A percentile compares a stretch with the other conserved stretches of the same genome.
These are phyloP conservation scores for Saccharomycopsis oosterbeekiorum DNA, from an alignment of 805 yeast species.

Conservation along the genomic window DNA sequence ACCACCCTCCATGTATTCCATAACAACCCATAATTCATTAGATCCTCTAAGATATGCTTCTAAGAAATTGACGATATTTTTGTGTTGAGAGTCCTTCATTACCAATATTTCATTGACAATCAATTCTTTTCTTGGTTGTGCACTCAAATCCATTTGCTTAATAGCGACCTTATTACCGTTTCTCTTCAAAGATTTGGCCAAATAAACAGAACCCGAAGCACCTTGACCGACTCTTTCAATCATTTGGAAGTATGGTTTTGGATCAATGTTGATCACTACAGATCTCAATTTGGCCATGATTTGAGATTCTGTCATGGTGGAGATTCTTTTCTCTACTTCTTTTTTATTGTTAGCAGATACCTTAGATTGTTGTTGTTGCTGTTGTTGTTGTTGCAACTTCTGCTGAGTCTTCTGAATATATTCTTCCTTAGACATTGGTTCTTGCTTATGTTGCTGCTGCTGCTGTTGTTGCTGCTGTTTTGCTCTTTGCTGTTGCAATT, in stretches of 20 bases:
- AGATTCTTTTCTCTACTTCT: conserved; percentile 37
- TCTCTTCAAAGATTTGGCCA: conserved; percentile 56
- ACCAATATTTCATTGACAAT: conserved; percentile 93
- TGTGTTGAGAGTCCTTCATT: conserved; percentile 92
- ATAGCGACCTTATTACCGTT: conserved; percentile 76
- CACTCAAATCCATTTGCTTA: conserved; percentile 86
- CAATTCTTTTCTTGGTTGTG: conserved; percentile 89
- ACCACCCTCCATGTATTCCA: conserved; percentile 99
- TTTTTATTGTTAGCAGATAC: conserved; percentile 2
- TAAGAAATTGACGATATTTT: conserved; percentile 87
- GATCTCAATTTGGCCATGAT: conserved; percentile 69
- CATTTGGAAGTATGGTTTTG: conserved; percentile 69
- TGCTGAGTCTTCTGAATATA: conserved; percentile 24
- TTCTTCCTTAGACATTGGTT: conserved; percentile 17
- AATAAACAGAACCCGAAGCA: conserved; percentile 91
- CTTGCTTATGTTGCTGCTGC: conserved; percentile 7
- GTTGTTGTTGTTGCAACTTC: conserved; percentile 19
- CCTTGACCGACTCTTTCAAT: conserved; percentile 93
- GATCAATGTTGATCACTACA: conserved; percentile 78
- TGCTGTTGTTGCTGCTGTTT: conserved; percentile 18
- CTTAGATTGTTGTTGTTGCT: conserved; percentile 10
- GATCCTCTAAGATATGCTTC: conserved; percentile 79
- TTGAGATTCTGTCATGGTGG: conserved; percentile 77
- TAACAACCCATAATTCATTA: conserved; percentile 92
- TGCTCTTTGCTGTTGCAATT: conserved; percentile 18